Conservation (phyloP, 2,329 filamentous ascomycete species). For the Alternaria angustiovoidea region DNA sequence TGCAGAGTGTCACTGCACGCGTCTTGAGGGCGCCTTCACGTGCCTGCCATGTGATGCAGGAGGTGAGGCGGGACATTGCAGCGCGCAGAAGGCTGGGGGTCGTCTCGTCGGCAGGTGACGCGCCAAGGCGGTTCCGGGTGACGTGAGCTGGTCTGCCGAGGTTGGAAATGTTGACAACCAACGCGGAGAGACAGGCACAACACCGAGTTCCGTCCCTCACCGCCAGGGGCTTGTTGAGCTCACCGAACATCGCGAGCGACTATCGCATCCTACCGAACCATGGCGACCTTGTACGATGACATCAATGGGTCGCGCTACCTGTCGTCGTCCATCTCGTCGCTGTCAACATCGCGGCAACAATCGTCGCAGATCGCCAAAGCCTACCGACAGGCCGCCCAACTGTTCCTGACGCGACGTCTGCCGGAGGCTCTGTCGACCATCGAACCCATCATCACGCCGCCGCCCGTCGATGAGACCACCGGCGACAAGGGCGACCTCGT, state of each 20-base stretch:
- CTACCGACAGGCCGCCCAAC: conserved; percentile 91
- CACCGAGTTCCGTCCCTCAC: conserved; percentile 17
- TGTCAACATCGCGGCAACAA: conserved; percentile 71
- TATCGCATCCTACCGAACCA: conserved; percentile 21
- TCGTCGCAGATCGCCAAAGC: conserved; percentile 84
- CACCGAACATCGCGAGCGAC: neutral
- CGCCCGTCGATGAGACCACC: conserved; percentile 39
- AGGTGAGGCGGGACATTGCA: conserved; percentile 6
- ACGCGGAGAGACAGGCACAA: conserved; percentile 22
- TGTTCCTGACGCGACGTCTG: conserved; percentile 92
- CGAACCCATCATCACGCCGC: conserved; percentile 77
- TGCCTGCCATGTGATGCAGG: neutral
- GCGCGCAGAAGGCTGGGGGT: neutral
- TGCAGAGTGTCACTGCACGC: neutral
- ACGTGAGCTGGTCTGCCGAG: conserved; percentile 23
- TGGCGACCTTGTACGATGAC: conserved; percentile 60
- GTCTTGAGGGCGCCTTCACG: neutral
- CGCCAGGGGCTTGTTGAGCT: conserved; percentile 19
- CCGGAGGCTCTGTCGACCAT: conserved; percentile 89
- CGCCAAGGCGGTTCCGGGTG: conserved; percentile 24
- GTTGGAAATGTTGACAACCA: conserved; percentile 29
- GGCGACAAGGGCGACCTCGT: conserved; percentile 33
- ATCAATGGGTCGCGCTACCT: conserved; percentile 65
- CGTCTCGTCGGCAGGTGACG: conserved; percentile 14
- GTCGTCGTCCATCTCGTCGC: conserved; percentile 73